Evolutionary conservation across 2,329 filamentous ascomycete species (phyloP).

Genomic region (Botryotinia calthae): DNA sequence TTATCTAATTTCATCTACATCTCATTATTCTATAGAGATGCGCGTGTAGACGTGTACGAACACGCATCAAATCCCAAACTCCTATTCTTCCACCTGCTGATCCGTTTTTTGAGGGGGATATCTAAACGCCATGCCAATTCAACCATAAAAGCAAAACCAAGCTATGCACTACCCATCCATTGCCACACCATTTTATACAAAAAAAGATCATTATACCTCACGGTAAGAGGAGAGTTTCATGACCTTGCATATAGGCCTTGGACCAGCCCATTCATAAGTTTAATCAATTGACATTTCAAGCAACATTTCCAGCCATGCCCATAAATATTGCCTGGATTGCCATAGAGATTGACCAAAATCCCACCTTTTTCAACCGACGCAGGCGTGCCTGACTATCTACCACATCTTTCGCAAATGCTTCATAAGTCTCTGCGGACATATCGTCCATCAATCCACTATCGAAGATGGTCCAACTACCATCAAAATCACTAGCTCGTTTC

Average conservation of each 20-base stretch:
- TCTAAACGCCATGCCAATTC: constrained; percentile 12
- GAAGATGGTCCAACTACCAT: constrained; percentile 91
- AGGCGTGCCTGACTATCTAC: constrained; percentile 84
- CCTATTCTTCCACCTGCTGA: neutral
- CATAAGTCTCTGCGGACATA: constrained; percentile 87
- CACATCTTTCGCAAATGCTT: constrained; percentile 89
- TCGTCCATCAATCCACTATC: constrained; percentile 95
- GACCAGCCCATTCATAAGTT: neutral
- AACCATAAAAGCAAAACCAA: constrained; percentile 2
- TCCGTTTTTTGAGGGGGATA: constrained; percentile 13
- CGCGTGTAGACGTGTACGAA: neutral
- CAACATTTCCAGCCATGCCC: constrained; percentile 82
- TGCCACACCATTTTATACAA: constrained; percentile 2
- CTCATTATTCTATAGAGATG: neutral
- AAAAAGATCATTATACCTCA: neutral
- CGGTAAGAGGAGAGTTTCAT: constrained; percentile 4
- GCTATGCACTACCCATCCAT: constrained; percentile 1
- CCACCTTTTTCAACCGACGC: constrained; percentile 88
- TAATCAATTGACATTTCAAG: constrained; percentile 40
- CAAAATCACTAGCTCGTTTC: constrained; percentile 84
- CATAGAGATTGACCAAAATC: constrained; percentile 91
- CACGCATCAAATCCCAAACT: neutral
- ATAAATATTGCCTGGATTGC: constrained; percentile 92
- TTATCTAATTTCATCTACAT: neutral
- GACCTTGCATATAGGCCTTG: neutral